Percentiles rank a stretch among this genome's conserved stretches.
These are phyloP conservation scores for Dothideomycetes sp. DNA, from an alignment of 2,329 filamentous ascomycete species.

Conservation along the genomic window DNA sequence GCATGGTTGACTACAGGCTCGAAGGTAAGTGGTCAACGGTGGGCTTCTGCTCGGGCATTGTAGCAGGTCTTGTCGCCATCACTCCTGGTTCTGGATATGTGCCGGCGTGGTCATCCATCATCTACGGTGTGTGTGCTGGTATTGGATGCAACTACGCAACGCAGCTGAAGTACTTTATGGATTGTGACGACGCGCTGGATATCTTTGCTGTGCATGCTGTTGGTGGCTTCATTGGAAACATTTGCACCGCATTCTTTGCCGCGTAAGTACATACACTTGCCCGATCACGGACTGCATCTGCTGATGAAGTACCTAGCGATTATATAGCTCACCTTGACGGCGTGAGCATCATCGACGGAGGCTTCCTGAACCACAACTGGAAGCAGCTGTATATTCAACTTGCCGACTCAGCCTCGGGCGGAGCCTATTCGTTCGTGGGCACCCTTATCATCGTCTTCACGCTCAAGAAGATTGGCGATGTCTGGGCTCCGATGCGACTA, in stretches of 20 bases:
- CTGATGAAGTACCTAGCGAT: slow-evolving; percentile 34
- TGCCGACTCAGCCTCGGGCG: slow-evolving; percentile 67
- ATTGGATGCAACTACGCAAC: slow-evolving; percentile 79
- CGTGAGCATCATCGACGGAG: slow-evolving; percentile 53
- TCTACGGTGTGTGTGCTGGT: slow-evolving; percentile 68
- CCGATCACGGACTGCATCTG: background rate
- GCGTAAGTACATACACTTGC: slow-evolving; percentile 36
- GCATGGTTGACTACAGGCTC: slow-evolving; percentile 75
- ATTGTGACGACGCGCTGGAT: slow-evolving; percentile 75
- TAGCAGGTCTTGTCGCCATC: slow-evolving; percentile 78
- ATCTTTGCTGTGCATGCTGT: slow-evolving; percentile 78
- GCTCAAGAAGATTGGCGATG: slow-evolving; percentile 58
- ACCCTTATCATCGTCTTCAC: slow-evolving; percentile 61
- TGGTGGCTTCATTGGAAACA: slow-evolving; percentile 68
- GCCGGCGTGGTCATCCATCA: slow-evolving; percentile 70
- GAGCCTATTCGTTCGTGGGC: slow-evolving; percentile 65
- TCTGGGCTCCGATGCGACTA: slow-evolving; percentile 64
- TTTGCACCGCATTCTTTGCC: slow-evolving; percentile 72
- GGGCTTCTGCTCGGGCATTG: slow-evolving; percentile 83
- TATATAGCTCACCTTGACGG: slow-evolving; percentile 78
- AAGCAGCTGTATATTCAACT: slow-evolving; percentile 75
- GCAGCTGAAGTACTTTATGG: slow-evolving; percentile 75
- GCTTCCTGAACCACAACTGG: slow-evolving; percentile 78
- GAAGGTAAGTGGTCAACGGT: slow-evolving; percentile 90
- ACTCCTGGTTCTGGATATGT: slow-evolving; percentile 82